Evolutionary conservation across 2,329 filamentous ascomycete genomes (phyloP).

Genomic region (Cytospora chrysosperma): DNA sequence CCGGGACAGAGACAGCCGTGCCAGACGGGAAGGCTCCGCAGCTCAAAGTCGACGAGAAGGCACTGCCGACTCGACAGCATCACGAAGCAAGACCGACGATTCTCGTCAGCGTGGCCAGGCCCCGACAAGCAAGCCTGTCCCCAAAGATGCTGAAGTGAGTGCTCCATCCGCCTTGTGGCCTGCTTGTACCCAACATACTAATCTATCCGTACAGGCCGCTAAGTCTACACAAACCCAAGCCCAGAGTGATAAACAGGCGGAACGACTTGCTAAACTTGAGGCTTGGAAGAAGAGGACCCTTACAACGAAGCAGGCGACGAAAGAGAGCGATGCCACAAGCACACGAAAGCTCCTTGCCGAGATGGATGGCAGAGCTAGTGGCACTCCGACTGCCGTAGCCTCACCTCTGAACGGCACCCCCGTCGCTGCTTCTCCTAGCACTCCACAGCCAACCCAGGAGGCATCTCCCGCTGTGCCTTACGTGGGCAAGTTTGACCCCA

Average conservation of each 20-base stretch:
- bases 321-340: slow-evolving; percentile 67
- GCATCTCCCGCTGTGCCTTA: slow-evolving; percentile 59
- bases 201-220: slow-evolving; percentile 44
- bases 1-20: slow-evolving; percentile 64
- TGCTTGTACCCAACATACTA: slow-evolving; percentile 23
- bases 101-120: slow-evolving; percentile 54
- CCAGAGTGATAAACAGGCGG: slow-evolving; percentile 73
- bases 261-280: slow-evolving; percentile 77
- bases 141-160: slow-evolving; percentile 59
- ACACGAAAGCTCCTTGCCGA: slow-evolving; percentile 67
- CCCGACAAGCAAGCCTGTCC: slow-evolving; percentile 46
- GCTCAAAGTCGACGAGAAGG: slow-evolving; percentile 63
- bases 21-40: slow-evolving; percentile 71
- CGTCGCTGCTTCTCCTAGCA: slow-evolving; percentile 45
- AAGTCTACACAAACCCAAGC: slow-evolving; percentile 51
- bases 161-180: background rate
- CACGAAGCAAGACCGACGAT: slow-evolving; percentile 65
- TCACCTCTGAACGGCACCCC: slow-evolving; percentile 49
- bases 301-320: slow-evolving; percentile 60
- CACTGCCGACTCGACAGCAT: slow-evolving; percentile 65
- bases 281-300: slow-evolving; percentile 92
- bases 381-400: slow-evolving; percentile 32
- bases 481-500: slow-evolving; percentile 81
- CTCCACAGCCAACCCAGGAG: slow-evolving; percentile 49
- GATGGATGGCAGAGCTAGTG: slow-evolving; percentile 68